Percentiles rank a stretch among this genome's conserved stretches.
Conservation (phyloP, 164 flowering plant genomes). For the Magnolia sinica region DNA sequence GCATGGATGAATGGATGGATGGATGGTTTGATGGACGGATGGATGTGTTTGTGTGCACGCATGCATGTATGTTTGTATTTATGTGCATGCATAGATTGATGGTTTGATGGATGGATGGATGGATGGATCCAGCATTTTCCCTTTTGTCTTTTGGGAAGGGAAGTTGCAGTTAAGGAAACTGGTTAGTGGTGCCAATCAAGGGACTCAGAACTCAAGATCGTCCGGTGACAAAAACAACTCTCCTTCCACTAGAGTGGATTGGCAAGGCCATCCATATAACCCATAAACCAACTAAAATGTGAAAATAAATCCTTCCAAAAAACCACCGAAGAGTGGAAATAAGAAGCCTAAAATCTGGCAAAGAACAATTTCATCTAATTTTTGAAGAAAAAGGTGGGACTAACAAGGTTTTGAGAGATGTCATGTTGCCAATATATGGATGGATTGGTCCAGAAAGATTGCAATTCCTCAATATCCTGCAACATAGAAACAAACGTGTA, state of each 20-base stretch:
- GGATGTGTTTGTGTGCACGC: too few relatives aligned
- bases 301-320: not conserved
- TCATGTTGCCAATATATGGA: conserved; percentile 40
- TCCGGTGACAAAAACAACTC: not conserved
- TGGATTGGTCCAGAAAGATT: conserved; percentile 54
- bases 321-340: not conserved
- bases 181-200: not conserved
- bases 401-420: conserved; percentile 44
- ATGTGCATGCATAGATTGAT: too few relatives aligned
- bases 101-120: too few relatives aligned
- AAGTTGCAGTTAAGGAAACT: not conserved
- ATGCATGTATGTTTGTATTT: too few relatives aligned
- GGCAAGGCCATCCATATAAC: not conserved
- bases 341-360: not conserved
- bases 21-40: too few relatives aligned
- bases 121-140: too few relatives aligned
- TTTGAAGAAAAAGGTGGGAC: conserved; percentile 14
- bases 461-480: conserved; percentile 55
- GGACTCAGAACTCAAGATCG: not conserved
- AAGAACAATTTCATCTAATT: not conserved
- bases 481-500: not conserved
- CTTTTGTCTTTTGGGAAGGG: not conserved
- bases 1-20: too few relatives aligned
- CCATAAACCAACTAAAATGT: not conserved
- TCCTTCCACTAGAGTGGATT: not conserved